Percentiles rank a stretch among this genome's conserved stretches.
Conservation (phyloP, 805 yeast genomes). For the Kodamaea laetipori region DNA sequence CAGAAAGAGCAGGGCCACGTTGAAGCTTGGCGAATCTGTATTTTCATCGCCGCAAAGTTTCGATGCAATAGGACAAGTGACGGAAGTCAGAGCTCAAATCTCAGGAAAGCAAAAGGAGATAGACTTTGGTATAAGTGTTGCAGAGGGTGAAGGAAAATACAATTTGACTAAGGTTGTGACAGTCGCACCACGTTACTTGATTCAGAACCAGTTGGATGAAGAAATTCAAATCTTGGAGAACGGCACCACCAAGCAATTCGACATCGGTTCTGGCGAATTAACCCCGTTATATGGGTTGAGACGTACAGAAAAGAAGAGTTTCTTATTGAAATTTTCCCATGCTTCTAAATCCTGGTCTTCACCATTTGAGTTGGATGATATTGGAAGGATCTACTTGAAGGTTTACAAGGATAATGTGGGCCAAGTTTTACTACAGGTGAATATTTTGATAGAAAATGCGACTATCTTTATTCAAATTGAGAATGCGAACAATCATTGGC, state of each 20-base stretch:
- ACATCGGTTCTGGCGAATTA: constrained; percentile 49
- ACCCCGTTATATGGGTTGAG: constrained; percentile 68
- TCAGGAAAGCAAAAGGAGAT: constrained; percentile 58
- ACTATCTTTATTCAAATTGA: constrained; percentile 75
- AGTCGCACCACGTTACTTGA: constrained; percentile 78
- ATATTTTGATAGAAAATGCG: constrained; percentile 75
- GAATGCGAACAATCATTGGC: constrained; percentile 83
- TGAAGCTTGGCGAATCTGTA: constrained; percentile 67
- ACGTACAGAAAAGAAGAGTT: constrained; percentile 56
- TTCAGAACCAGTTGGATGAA: constrained; percentile 61
- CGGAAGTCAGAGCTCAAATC: constrained; percentile 52
- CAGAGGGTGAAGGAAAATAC: constrained; percentile 87
- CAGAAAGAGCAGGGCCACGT: constrained; percentile 63
- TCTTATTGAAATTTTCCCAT: constrained; percentile 60
- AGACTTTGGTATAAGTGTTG: constrained; percentile 70
- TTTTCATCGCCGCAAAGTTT: constrained; percentile 77
- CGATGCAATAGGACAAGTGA: constrained; percentile 85
- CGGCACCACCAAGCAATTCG: constrained; percentile 57
- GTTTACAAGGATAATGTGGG: constrained; percentile 63
- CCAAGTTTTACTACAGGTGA: constrained; percentile 70
- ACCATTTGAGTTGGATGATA: constrained; percentile 79
- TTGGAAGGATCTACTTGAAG: constrained; percentile 80
- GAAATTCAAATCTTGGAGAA: constrained; percentile 64
- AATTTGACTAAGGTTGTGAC: constrained; percentile 74
- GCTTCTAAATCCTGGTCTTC: constrained; percentile 75